Base-by-base conservation (phyloP, 2,329 filamentous ascomycete species). In the Pseudopithomyces chartarum region DNA sequence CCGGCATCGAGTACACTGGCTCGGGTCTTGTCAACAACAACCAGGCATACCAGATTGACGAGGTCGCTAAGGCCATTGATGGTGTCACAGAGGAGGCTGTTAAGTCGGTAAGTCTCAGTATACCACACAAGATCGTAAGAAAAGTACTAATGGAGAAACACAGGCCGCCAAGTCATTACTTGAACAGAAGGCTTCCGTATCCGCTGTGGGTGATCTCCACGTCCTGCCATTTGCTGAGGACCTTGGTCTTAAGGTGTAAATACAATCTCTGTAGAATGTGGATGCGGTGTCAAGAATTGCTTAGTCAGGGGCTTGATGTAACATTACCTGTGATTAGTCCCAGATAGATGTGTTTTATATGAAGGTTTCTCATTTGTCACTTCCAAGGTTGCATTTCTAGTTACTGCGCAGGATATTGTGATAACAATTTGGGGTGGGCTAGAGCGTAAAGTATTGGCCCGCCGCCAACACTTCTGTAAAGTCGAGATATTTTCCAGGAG, bases 201-300 rank as follows among this genome's bases (percentile, higher is more conserved):
- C 92, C 61, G 85, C 91, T 57, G 92, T 98, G 61, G 95, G 95
- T 78, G 95, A 99, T 77, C 85, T 99, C 69, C 90, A 91, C 79
- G 85, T 89, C 71, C 87, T 99, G 75, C 95, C 95, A 56, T 99
- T 89, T 76, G 95, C 92, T 65, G 91, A 93, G 80, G 95, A 99
- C 76, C 84, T 99, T 77, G 96, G 94, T 69, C 86, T 99, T 75
- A 91, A 89, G 78, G 92, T 97, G 85, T 99, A 96, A 86, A 86
- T 80, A 79, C 64, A 67, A 61, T 60, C 53, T 54, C 58, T 50
- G 61, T 58, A 62, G 60, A 59, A 63, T 56, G 60, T 58, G 63
- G 55, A 52, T 62, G 66, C 62, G 61, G 64, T 63, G 68, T 58
- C 65, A 65, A 71, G 73, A 61, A 34, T 56, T 52, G 60, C 64